Conservation (phyloP, 2,329 filamentous ascomycete species). For the Cladorrhinum sp. region DNA sequence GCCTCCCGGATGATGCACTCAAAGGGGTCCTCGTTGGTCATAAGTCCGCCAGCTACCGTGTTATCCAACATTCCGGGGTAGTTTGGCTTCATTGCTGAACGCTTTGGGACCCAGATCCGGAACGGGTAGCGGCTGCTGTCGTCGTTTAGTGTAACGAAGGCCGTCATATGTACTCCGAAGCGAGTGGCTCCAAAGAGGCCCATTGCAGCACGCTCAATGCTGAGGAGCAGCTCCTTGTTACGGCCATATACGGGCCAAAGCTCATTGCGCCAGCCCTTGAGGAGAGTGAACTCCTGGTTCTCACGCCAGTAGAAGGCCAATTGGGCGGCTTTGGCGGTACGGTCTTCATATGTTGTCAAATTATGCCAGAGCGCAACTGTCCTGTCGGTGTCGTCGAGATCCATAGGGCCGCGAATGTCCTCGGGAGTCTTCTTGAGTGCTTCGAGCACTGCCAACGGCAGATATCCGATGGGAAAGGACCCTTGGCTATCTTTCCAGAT, state of each 20-base stretch:
- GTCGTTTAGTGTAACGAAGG: slow-evolving; percentile 55
- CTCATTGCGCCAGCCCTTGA: slow-evolving; percentile 78
- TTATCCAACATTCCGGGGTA: slow-evolving; percentile 95
- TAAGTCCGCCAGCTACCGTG: slow-evolving; percentile 80
- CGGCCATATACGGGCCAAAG: slow-evolving; percentile 73
- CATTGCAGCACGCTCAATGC: slow-evolving; percentile 72
- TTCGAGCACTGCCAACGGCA: slow-evolving; percentile 50
- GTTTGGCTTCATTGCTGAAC: slow-evolving; percentile 75
- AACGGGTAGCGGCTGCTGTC: slow-evolving; percentile 50
- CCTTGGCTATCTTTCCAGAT: slow-evolving; percentile 62
- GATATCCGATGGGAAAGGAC: slow-evolving; percentile 60
- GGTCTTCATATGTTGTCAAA: slow-evolving; percentile 53
- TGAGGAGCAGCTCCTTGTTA: slow-evolving; percentile 62
- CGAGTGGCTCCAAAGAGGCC: slow-evolving; percentile 72
- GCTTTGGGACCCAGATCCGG: slow-evolving; percentile 79
- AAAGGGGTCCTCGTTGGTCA: slow-evolving; percentile 74
- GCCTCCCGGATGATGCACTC: slow-evolving; percentile 83
- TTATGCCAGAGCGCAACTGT: slow-evolving; percentile 63
- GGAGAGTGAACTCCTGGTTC: slow-evolving; percentile 68
- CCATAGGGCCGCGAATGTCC: slow-evolving; percentile 55
- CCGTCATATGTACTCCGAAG: slow-evolving; percentile 80
- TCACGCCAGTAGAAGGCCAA: slow-evolving; percentile 67
- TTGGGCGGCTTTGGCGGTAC: slow-evolving; percentile 53
- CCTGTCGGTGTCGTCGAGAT: slow-evolving; percentile 55
- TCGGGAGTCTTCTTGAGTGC: slow-evolving; percentile 48